Conservation (phyloP, 768 basidiomycete species). For the Tephrocybe sp. region DNA sequence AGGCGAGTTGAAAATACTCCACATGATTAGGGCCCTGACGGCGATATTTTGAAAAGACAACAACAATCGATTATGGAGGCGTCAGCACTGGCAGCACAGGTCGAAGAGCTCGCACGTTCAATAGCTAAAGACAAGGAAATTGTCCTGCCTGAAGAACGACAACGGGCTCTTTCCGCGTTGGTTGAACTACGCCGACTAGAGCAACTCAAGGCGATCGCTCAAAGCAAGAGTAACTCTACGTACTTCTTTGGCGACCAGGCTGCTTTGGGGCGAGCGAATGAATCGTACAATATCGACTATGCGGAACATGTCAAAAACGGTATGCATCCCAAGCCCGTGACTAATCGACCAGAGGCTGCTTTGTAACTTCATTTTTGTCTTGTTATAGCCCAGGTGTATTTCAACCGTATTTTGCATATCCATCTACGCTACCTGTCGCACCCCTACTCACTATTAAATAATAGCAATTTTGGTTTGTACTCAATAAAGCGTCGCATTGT, state of each 20-base stretch:
- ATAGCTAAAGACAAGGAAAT: slow-evolving; percentile 32
- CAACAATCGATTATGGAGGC: slow-evolving; percentile 47
- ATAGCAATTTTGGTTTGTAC: too few relatives aligned
- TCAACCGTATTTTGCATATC: too few relatives aligned
- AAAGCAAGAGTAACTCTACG: slow-evolving; percentile 49
- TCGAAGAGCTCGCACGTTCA: slow-evolving; percentile 43
- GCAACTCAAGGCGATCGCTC: slow-evolving; percentile 53
- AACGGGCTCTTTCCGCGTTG: slow-evolving; percentile 40
- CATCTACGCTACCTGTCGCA: too few relatives aligned
- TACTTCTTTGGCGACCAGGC: slow-evolving; percentile 56
- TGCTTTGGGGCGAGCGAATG: slow-evolving; percentile 31
- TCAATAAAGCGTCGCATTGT: too few relatives aligned
- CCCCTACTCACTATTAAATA: too few relatives aligned
- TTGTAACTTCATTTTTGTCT: background rate
- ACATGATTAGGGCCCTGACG: background rate
- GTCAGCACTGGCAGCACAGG: slow-evolving; percentile 46
- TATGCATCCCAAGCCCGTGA: slow-evolving; percentile 10
- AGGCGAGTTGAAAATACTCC: slow-evolving; percentile 26
- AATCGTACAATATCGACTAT: slow-evolving; percentile 50
- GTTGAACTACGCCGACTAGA: slow-evolving; percentile 52
- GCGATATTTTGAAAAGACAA: slow-evolving; percentile 23
- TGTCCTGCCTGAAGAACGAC: slow-evolving; percentile 33
- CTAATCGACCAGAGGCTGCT: slow-evolving; percentile 7
- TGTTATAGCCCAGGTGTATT: too few relatives aligned
- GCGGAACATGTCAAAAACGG: slow-evolving; percentile 43